These are phyloP conservation scores for Lodderomyces theae DNA, from an alignment of 1,139 yeast genomes.

Conservation along the genomic window DNA sequence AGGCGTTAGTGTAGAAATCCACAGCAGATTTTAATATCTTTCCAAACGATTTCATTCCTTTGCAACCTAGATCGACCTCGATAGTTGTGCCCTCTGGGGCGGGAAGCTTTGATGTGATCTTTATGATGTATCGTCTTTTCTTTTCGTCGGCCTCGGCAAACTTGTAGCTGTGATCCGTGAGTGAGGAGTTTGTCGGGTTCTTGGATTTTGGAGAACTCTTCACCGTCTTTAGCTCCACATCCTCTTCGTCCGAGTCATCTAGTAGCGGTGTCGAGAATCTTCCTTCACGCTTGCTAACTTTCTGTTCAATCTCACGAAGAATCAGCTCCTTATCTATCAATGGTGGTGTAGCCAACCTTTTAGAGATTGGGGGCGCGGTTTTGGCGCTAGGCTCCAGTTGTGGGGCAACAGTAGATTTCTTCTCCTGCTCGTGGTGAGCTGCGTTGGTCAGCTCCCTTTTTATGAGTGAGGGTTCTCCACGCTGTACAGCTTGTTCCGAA, in stretches of 20 bases:
- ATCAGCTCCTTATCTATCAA: conserved; percentile 14
- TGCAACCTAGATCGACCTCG: conserved; percentile 28
- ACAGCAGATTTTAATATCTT: conserved; percentile 18
- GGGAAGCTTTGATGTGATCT: conserved; percentile 30
- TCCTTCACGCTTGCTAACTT: conserved; percentile 8
- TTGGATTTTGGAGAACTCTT: neutral
- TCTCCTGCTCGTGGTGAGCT: neutral
- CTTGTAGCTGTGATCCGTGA: conserved; percentile 13
- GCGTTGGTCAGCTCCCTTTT: neutral
- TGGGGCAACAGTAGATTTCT: neutral
- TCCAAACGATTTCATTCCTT: conserved; percentile 29
- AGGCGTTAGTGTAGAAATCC: conserved; percentile 17
- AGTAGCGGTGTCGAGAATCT: conserved; percentile 3
- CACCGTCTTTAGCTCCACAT: conserved; percentile 5
- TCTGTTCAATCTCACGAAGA: conserved; percentile 9
- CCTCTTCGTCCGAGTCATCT: conserved; percentile 12
- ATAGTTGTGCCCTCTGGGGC: conserved; percentile 15
- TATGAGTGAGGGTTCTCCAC: neutral
- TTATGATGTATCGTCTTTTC: conserved; percentile 30
- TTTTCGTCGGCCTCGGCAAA: conserved; percentile 29
- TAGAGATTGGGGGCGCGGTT: neutral
- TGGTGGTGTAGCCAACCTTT: neutral
- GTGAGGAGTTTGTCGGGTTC: neutral
- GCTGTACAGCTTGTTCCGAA: neutral
- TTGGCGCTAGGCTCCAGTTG: neutral